phyloP scores from a whole-genome alignment of 2,329 filamentous ascomycete species.

The Penicillium fuscoglaucum region DNA sequence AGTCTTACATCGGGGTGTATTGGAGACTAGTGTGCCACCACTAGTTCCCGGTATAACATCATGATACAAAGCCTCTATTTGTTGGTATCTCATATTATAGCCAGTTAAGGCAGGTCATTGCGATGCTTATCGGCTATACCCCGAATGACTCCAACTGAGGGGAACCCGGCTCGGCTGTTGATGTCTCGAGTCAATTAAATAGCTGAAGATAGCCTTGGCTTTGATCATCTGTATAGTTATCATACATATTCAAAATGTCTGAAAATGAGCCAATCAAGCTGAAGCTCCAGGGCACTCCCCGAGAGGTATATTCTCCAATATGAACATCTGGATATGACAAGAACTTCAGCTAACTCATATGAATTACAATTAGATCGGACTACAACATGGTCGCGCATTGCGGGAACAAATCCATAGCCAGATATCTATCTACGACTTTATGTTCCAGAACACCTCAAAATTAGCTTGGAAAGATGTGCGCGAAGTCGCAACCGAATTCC shows the following conservation, averaged over 20 bases:
- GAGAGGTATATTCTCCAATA: slow-evolving; percentile 26
- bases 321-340: background rate
- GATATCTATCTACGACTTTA: slow-evolving; percentile 50
- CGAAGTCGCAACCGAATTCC: slow-evolving; percentile 50
- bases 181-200: background rate
- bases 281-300: slow-evolving; percentile 26
- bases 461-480: slow-evolving; percentile 50
- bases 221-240: background rate
- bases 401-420: slow-evolving; percentile 43
- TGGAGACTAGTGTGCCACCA: background rate
- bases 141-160: slow-evolving; percentile 23
- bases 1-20: no score
- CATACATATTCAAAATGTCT: slow-evolving; percentile 48
- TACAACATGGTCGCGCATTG: slow-evolving; percentile 48
- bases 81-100: background rate
- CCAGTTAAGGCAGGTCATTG: slow-evolving; percentile 17
- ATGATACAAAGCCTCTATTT: background rate
- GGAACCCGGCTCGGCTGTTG: slow-evolving; percentile 7
- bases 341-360: background rate
- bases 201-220: background rate
- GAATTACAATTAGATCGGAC: slow-evolving; percentile 46
- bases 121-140: slow-evolving; percentile 17
- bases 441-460: slow-evolving; percentile 51
- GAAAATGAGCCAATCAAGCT: slow-evolving; percentile 25
- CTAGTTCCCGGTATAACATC: background rate